Evolutionary conservation across 2,329 filamentous ascomycete species (phyloP).

Genomic region (Pseudopithomyces chartarum): DNA sequence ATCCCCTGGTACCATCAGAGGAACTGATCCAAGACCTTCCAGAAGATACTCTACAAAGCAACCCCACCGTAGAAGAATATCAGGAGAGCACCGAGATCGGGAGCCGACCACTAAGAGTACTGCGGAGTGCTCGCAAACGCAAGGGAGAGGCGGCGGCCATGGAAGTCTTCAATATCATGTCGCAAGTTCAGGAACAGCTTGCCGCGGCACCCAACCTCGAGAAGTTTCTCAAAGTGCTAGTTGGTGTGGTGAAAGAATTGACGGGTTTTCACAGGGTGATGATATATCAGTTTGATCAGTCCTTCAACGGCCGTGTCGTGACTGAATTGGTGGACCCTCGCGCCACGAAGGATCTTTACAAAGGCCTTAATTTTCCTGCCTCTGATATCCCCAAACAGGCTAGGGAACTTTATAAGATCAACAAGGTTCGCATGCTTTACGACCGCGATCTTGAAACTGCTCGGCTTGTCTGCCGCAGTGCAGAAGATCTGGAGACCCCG

Average conservation of each 20-base stretch:
- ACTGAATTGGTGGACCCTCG: conserved; percentile 83
- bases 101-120: conserved; percentile 77
- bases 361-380: conserved; percentile 86
- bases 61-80: conserved; percentile 75
- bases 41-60: conserved; percentile 73
- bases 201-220: conserved; percentile 73
- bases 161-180: conserved; percentile 91
- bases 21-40: conserved; percentile 66
- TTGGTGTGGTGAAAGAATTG: conserved; percentile 85
- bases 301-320: conserved; percentile 84
- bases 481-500: conserved; percentile 73
- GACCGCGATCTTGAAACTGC: conserved; percentile 81
- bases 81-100: conserved; percentile 75
- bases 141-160: conserved; percentile 81
- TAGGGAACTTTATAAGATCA: conserved; percentile 86
- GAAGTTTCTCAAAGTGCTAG: conserved; percentile 76
- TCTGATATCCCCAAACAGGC: conserved; percentile 86
- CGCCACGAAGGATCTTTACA: conserved; percentile 81
- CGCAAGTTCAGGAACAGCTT: conserved; percentile 87
- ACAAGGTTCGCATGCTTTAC: conserved; percentile 86
- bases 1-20: conserved; percentile 67
- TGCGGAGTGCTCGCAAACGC: conserved; percentile 75
- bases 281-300: conserved; percentile 87
- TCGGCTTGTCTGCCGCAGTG: conserved; percentile 77
- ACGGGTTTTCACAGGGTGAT: conserved; percentile 92